phyloP scores from a whole-genome alignment of 2,329 filamentous ascomycete genomes.

The Pseudogymnoascus sp. region DNA sequence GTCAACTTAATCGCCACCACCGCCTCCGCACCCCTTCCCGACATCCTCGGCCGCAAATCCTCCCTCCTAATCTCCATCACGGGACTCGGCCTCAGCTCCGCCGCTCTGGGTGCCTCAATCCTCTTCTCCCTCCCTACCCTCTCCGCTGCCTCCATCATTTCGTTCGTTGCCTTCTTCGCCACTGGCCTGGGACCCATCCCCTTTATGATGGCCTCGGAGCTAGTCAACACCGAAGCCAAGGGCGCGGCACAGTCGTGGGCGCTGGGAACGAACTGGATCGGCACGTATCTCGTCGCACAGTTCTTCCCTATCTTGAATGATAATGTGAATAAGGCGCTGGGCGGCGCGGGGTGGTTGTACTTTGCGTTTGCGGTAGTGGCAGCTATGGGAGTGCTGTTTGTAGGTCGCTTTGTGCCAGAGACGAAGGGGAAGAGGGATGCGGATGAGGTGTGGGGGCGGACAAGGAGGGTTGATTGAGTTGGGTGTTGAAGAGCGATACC shows the following conservation, averaged over 20 bases:
- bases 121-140: slow-evolving; percentile 62
- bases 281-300: slow-evolving; percentile 86
- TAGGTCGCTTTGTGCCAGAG: slow-evolving; percentile 70
- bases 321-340: slow-evolving; percentile 52
- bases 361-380: slow-evolving; percentile 82
- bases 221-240: slow-evolving; percentile 83
- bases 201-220: slow-evolving; percentile 85
- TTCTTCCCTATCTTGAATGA: slow-evolving; percentile 87
- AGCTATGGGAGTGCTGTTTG: slow-evolving; percentile 59
- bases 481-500: neutral
- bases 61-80: slow-evolving; percentile 75
- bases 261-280: slow-evolving; percentile 77
- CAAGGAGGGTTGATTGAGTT: slow-evolving; percentile 26
- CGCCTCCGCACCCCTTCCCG: slow-evolving; percentile 73
- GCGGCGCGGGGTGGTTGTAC: slow-evolving; percentile 75
- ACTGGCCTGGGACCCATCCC: slow-evolving; percentile 88
- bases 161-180: slow-evolving; percentile 85
- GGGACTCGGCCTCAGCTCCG: slow-evolving; percentile 73
- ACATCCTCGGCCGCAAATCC: slow-evolving; percentile 78
- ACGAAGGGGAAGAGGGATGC: slow-evolving; percentile 75
- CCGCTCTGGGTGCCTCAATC: slow-evolving; percentile 75
- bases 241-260: slow-evolving; percentile 87
- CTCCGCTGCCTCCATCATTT: slow-evolving; percentile 70
- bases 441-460: slow-evolving; percentile 85
- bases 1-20: slow-evolving; percentile 81